phyloP scores from a whole-genome alignment of 2,329 filamentous ascomycete genomes.

The Fusarium torreyae region DNA sequence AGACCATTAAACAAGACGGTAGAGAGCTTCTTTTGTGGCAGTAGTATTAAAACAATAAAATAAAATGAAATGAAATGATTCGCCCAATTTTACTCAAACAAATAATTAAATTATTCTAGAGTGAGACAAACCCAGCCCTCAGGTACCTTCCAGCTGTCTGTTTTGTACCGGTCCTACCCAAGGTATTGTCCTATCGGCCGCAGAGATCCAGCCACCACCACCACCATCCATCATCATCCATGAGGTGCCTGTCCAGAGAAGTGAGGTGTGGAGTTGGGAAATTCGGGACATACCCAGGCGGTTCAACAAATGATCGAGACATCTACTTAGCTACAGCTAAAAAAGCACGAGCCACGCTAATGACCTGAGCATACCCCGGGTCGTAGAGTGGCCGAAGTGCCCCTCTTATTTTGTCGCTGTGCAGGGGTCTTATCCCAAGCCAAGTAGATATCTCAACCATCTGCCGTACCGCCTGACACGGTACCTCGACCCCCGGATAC shows the following conservation, averaged over 20 bases:
- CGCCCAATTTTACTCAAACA: neutral
- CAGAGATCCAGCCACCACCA: slow-evolving; percentile 14
- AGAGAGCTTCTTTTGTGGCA: slow-evolving; percentile 20
- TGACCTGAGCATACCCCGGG: no score
- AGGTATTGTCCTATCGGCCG: neutral
- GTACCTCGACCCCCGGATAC: slow-evolving; percentile 8
- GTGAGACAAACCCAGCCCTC: slow-evolving; percentile 3
- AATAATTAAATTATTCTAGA: slow-evolving; percentile 11
- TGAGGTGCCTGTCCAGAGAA: neutral
- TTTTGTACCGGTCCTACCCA: neutral
- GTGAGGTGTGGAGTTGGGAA: slow-evolving; percentile 3
- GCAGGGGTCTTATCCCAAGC: no score
- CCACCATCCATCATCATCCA: slow-evolving; percentile 14
- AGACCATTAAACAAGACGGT: neutral
- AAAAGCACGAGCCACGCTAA: no score
- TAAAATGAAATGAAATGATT: neutral
- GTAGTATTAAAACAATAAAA: neutral
- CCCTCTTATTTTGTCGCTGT: no score
- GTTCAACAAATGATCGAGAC: no score
- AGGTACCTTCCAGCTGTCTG: neutral
- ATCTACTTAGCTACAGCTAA: no score
- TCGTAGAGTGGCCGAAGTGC: no score
- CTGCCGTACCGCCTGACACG: no score
- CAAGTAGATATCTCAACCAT: no score
- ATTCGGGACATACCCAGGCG: neutral